Evolutionary conservation across 768 basidiomycete genomes (phyloP).

Genomic region (Suillus sp.): DNA sequence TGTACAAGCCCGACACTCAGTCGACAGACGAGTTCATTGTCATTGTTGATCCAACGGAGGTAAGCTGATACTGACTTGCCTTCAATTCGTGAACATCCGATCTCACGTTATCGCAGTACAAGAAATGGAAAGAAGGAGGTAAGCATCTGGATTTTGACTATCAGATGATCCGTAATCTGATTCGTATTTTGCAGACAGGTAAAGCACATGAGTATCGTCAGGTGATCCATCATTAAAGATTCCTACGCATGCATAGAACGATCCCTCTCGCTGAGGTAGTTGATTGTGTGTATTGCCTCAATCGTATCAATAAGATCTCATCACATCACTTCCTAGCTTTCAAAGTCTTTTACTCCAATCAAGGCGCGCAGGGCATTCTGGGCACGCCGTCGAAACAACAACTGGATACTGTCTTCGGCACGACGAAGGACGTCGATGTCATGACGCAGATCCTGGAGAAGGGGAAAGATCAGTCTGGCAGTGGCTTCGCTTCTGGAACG

Average conservation of each 20-base stretch:
- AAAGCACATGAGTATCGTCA: slow-evolving; percentile 30
- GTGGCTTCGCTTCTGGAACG: slow-evolving; percentile 40
- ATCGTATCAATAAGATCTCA: not conserved
- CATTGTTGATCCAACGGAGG: slow-evolving; percentile 68
- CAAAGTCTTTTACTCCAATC: slow-evolving; percentile 65
- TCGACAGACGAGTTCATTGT: slow-evolving; percentile 73
- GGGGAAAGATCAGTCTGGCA: slow-evolving; percentile 59
- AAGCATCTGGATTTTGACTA: slow-evolving; percentile 26
- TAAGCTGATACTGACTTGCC: slow-evolving; percentile 34
- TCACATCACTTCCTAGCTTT: slow-evolving; percentile 51
- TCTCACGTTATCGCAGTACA: slow-evolving; percentile 47
- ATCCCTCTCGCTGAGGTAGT: slow-evolving; percentile 76
- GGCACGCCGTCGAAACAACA: slow-evolving; percentile 80
- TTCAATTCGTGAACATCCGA: slow-evolving; percentile 13
- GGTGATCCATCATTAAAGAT: slow-evolving; percentile 17
- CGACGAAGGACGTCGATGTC: slow-evolving; percentile 66
- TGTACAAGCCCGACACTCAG: slow-evolving; percentile 78
- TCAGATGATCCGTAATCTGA: slow-evolving; percentile 14
- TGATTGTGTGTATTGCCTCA: slow-evolving; percentile 58
- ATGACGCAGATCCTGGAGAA: slow-evolving; percentile 59
- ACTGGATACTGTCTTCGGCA: slow-evolving; percentile 72
- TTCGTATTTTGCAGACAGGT: slow-evolving; percentile 60
- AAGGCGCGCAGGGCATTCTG: slow-evolving; percentile 79
- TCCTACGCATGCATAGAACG: slow-evolving; percentile 42
- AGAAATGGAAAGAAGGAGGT: slow-evolving; percentile 85